Base-by-base conservation (phyloP, 495 filamentous ascomycete species). In the Penicillium fimorum region DNA sequence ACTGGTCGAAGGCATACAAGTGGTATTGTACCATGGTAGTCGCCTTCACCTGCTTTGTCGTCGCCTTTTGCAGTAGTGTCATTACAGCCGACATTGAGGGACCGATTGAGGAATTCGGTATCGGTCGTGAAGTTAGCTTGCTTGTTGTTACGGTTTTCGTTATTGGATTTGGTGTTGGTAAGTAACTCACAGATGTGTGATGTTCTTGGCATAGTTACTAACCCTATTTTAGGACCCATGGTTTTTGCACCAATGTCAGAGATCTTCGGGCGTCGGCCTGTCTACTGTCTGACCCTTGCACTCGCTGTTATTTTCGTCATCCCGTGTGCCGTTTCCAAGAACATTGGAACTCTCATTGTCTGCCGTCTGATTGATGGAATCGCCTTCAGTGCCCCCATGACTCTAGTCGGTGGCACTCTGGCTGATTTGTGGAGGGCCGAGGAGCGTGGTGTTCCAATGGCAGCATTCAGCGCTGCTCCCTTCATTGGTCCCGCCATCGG, bases 371-470 rank as follows among this genome's bases (percentile, higher is more conserved):
- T 93, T 53, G 88, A 90, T 55, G 89, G 89, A 41, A 92, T 92
- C 50, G 87, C 88, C 8, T 91, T 92, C 67, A 88, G 84, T 22
- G 88, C 89, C 0, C 89, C 89, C 3, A 92, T 93, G 86, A 92
- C 89, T 0, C 76, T 92, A 0, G 88, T 92, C 17, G 89, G 89
- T 48, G 89, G 89, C 24, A 90, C 87, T 15, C 70, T 93, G 30
- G 85, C 89, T n/a, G 89, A 93, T 69, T 62, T 92, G 10, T 93
- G 89, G 88, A 82, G 70, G 47, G 87, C 83, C n/a, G 89, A 92
- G 60, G 89, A 93, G 63, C 79, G 89, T 37, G 89, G 89, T 63
- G 84, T 92, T 27, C 87, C 89, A 3, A 92, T 93, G 89, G 89
- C 89, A n/a, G 87, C 88, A 30, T 93, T 92, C 71, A 85, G 80